Conservation (phyloP, 2,329 filamentous ascomycete genomes). For the Penicillium sclerotigenum region DNA sequence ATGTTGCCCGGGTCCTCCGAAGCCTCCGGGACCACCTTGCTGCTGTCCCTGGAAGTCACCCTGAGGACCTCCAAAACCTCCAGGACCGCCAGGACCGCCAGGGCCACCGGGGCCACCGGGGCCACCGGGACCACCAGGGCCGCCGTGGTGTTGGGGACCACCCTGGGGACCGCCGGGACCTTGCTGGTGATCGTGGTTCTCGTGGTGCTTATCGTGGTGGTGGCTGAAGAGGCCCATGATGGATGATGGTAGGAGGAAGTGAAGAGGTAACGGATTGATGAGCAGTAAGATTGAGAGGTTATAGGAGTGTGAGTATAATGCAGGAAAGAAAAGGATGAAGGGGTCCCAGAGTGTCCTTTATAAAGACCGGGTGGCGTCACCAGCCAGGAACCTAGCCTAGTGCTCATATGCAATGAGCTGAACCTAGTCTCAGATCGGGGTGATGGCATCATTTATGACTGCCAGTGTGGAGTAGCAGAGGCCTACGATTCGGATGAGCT, state of each 20-base stretch:
- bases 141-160: neutral
- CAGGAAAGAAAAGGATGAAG: neutral
- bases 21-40: neutral
- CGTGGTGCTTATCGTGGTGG: neutral
- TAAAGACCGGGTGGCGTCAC: neutral
- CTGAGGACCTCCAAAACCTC: neutral
- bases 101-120: neutral
- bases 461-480: neutral
- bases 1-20: neutral
- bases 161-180: no score
- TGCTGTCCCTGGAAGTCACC: neutral
- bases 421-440: neutral
- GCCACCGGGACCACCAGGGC: no score
- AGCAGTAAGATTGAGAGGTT: neutral
- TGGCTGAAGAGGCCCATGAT: slow-evolving; percentile 4
- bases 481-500: neutral
- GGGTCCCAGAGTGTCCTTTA: neutral
- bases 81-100: neutral
- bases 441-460: slow-evolving; percentile 1
- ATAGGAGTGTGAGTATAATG: neutral
- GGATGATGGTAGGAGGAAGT: neutral
- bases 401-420: neutral
- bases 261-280: neutral
- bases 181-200: no score
- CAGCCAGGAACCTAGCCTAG: neutral